Evolutionary conservation across 1,284 basidiomycete genomes (phyloP), one percentile per base, ranked within the genome.

Genomic region (Ustilago sp.): DNA sequence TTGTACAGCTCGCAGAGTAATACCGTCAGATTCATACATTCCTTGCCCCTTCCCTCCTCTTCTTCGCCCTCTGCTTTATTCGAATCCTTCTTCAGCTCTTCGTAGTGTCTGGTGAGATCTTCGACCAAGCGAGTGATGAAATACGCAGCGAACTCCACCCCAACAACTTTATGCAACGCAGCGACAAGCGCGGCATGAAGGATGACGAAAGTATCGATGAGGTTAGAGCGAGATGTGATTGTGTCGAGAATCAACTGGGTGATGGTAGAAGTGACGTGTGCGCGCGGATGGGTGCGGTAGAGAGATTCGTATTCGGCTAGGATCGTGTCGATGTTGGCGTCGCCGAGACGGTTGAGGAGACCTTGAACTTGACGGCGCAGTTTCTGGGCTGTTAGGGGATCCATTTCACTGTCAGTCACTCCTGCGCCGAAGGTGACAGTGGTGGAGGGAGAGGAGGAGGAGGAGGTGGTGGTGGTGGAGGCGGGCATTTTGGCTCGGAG

Each of bases 1-100:
- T 98, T 98, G 88, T 98, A 98, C 41, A 99, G 88, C 84, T 98
- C 94, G 3, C 94, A 93, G 28, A 98, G 88, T 9, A 99, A 89
- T 0, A 94, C 91, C 38, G 95, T 89, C 35, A 99, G 87, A 85
- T 99, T 99, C 17, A 93, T 91, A 71, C 92, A 92, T 85, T 97
- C 93, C 86, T 98, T 98, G 43, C 83, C 77, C 23, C 66, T 75
- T 3, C 86, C 32, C 73, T 85, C 70, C 38, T 76, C 73, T 54
- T 76, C 79, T 19, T 51, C 68, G 9, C 41, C 58, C 4, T 47
- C 60, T 8, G 35, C 56, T 28, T 47, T 39, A 9, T n/a, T 23
- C 1, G 17, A 51, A 8, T 28, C 47, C n/a, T 58, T 39, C 8
- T 61, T 61, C 3, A 69, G 32, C 43, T 45, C 35, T 5, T 53